phyloP scores from a whole-genome alignment of 2,329 filamentous ascomycete genomes.

The Alternaria sp. region DNA sequence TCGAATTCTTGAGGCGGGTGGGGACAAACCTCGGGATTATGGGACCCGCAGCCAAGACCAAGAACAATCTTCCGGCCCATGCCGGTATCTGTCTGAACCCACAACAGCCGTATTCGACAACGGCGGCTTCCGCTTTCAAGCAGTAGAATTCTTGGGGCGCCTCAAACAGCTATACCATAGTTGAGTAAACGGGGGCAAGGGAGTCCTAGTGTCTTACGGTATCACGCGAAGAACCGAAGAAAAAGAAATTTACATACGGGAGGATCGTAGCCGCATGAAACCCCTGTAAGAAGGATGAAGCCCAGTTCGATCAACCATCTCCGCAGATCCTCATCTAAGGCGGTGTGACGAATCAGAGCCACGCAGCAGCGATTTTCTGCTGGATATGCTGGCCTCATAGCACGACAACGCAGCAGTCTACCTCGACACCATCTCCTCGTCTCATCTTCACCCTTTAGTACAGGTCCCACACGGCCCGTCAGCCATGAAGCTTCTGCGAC shows the following conservation, averaged over 20 bases:
- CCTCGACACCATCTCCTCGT: background rate
- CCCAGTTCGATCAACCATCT: background rate
- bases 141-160: background rate
- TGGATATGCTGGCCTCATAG: background rate
- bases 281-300: background rate
- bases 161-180: background rate
- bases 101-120: background rate
- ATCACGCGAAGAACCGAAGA: background rate
- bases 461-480: background rate
- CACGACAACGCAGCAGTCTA: background rate
- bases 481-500: background rate
- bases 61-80: background rate
- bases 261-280: background rate
- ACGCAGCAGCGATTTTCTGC: background rate
- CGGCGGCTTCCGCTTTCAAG: background rate
- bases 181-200: background rate
- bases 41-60: background rate
- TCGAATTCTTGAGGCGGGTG: background rate
- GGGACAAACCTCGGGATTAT: background rate
- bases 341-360: background rate
- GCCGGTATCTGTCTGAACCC: background rate
- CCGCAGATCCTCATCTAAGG: background rate
- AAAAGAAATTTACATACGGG: background rate
- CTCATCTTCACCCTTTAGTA: background rate
- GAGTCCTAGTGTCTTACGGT: background rate